Evolutionary conservation across 1,139 yeast species (phyloP).

Genomic region (Pichia sp.): DNA sequence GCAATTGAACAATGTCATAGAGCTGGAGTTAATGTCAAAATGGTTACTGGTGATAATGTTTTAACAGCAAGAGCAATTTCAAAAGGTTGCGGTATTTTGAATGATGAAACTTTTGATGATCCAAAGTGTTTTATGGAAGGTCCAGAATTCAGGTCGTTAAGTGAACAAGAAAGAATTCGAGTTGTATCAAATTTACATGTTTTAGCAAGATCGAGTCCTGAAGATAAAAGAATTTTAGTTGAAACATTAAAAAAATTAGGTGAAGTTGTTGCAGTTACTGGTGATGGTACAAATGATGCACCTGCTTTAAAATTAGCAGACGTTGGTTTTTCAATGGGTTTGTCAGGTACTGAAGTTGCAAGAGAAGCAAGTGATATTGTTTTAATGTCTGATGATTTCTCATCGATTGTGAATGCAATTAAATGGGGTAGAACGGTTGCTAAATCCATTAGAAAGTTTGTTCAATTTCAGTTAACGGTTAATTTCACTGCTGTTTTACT

Average conservation of each 20-base stretch:
- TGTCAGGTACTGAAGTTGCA: slow-evolving; percentile 90
- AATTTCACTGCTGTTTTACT: slow-evolving; percentile 90
- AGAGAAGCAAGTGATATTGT: slow-evolving; percentile 93
- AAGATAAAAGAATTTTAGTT: slow-evolving; percentile 83
- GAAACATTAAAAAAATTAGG: slow-evolving; percentile 73
- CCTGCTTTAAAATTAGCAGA: slow-evolving; percentile 91
- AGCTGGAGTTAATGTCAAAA: slow-evolving; percentile 92
- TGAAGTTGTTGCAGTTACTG: slow-evolving; percentile 97
- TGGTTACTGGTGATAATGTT: slow-evolving; percentile 96
- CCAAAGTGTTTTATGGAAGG: slow-evolving; percentile 83
- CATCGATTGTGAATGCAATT: slow-evolving; percentile 94
- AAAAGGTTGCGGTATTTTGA: slow-evolving; percentile 71
- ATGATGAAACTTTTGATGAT: slow-evolving; percentile 44
- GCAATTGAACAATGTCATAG: slow-evolving; percentile 79
- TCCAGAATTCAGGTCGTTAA: slow-evolving; percentile 69
- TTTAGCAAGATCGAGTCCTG: slow-evolving; percentile 91
- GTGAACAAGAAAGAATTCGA: slow-evolving; percentile 47
- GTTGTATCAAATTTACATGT: slow-evolving; percentile 73
- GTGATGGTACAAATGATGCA: slow-evolving; percentile 96
- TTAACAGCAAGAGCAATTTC: slow-evolving; percentile 90
- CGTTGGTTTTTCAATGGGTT: slow-evolving; percentile 93
- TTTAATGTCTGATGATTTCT: slow-evolving; percentile 90
- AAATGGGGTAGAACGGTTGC: slow-evolving; percentile 99
- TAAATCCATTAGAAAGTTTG: slow-evolving; percentile 86
- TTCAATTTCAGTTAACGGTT: slow-evolving; percentile 94